Percentiles rank a stretch among this genome's conserved stretches.
Evolutionary conservation across 148 eudicot genomes (phyloP).

Genomic region (Vaccinium corymbosum): DNA sequence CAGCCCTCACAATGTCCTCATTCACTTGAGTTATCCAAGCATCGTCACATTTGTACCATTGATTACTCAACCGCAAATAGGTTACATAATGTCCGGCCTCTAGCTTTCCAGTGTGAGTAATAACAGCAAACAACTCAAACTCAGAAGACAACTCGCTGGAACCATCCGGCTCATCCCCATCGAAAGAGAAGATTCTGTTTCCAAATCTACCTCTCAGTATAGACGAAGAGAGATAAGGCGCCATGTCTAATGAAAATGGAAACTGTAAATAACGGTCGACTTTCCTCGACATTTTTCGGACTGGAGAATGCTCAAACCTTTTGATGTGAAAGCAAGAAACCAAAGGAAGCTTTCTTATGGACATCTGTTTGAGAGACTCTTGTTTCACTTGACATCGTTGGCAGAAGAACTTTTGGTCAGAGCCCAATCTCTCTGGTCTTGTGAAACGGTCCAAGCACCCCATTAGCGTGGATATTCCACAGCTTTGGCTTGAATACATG

Average conservation of each 20-base stretch:
- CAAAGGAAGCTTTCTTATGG: constrained; percentile 69
- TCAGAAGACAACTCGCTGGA: constrained; percentile 53
- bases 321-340: constrained; percentile 82
- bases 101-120: constrained; percentile 63
- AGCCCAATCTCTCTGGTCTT: constrained; percentile 63
- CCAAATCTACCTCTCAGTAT: constrained; percentile 66
- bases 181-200: constrained; percentile 51
- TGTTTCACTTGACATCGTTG: constrained; percentile 71
- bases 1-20: constrained; percentile 62
- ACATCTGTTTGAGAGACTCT: constrained; percentile 83
- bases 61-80: constrained; percentile 61
- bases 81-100: constrained; percentile 79
- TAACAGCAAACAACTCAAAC: constrained; percentile 78
- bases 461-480: constrained; percentile 39
- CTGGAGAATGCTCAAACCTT: constrained; percentile 65
- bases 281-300: constrained; percentile 56
- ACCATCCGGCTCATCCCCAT: constrained; percentile 43
- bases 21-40: constrained; percentile 73
- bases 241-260: constrained; percentile 72
- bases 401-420: constrained; percentile 79
- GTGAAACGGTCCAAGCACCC: constrained; percentile 79
- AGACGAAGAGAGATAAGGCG: constrained; percentile 73
- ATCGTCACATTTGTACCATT: constrained; percentile 88
- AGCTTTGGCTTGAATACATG: constrained; percentile 21
- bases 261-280: constrained; percentile 72